Conservation (phyloP, 495 filamentous ascomycete species). For the Penicillium paradoxum region DNA sequence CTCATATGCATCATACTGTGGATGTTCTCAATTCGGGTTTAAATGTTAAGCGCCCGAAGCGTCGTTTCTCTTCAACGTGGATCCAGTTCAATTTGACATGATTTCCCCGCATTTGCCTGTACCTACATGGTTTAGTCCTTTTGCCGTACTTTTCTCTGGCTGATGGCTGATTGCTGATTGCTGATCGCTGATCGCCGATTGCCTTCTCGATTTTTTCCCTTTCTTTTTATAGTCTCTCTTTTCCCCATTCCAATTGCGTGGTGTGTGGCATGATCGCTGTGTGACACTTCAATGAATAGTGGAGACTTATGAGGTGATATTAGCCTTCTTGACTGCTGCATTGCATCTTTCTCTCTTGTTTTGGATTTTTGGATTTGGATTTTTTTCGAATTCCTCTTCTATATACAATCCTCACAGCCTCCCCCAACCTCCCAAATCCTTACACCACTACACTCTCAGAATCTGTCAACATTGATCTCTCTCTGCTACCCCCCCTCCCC, state of each 20-base stretch:
- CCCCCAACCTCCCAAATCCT: neutral
- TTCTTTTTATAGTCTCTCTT: neutral
- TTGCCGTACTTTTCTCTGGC: neutral
- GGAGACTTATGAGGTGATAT: slow-evolving; percentile 3
- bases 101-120: slow-evolving; percentile 6
- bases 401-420: neutral
- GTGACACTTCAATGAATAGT: slow-evolving; percentile 3
- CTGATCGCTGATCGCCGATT: too few species aligned
- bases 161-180: too few species aligned
- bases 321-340: neutral
- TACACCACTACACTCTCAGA: too few species aligned
- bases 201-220: neutral
- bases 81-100: neutral
- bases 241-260: neutral
- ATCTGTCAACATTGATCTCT: neutral
- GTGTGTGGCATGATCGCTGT: slow-evolving; percentile 6
- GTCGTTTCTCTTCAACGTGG: slow-evolving; percentile 2
- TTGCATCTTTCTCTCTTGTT: neutral
- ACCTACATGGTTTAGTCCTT: slow-evolving; percentile 1
- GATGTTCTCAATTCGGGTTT: too few species aligned
- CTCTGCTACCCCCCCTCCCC: neutral
- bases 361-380: too few species aligned
- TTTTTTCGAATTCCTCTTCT: neutral
- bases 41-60: slow-evolving; percentile 39
- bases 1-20: too few species aligned